Base-by-base conservation (phyloP, 2,329 filamentous ascomycete genomes). In the Hirsutella minnesotensis region DNA sequence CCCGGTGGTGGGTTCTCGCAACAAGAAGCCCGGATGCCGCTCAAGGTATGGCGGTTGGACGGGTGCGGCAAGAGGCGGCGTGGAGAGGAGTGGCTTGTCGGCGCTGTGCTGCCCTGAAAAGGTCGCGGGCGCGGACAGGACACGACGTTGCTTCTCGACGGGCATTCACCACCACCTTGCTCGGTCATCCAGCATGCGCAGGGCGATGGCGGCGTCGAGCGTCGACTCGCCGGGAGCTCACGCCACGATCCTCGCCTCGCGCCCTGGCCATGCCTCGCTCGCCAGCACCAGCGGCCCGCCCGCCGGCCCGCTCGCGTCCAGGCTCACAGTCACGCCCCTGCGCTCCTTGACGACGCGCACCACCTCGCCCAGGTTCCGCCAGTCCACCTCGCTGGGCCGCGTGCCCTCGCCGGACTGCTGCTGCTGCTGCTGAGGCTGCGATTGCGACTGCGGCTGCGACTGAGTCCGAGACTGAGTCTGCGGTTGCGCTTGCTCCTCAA, bases 331-430 rank as follows among this genome's bases (percentile, higher is more conserved):
- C 27, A 86, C 84, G 50, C 76, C 78, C 47, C 66, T 70, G 43
- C 85, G 68, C 64, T 89, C 80, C 13, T 79, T 73, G 19, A 88
- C 72, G 2, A 95, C 85, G 40, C 81, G 64, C 1, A 95, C 73
- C 33, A 79, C 81, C 65, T 92, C 83, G 0, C 83, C 86, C 45
- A 86, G 68, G 55, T 86, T 92, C 52, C 77, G 70, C 53, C 83
- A 84, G 56, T 95, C 86, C 12, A 84, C 83, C 64, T 96, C 89
- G 55, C 81, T 87, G 62, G 65, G 24, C 12, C 24, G 24, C 24
- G 24, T 27, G 24, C 24, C 52, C 49, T 56, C 54, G 13, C 48
- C 36, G 19, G 51, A 51, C 36, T 47, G 51, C 7, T 4, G 31
- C n/a, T 34, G 31, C n/a, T 12, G 31, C n/a, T 34, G 31, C 4